Percentiles rank a stretch among this genome's conserved stretches.
Evolutionary conservation across 1,284 basidiomycete genomes (phyloP).

Genomic region (Fomes fomentarius): DNA sequence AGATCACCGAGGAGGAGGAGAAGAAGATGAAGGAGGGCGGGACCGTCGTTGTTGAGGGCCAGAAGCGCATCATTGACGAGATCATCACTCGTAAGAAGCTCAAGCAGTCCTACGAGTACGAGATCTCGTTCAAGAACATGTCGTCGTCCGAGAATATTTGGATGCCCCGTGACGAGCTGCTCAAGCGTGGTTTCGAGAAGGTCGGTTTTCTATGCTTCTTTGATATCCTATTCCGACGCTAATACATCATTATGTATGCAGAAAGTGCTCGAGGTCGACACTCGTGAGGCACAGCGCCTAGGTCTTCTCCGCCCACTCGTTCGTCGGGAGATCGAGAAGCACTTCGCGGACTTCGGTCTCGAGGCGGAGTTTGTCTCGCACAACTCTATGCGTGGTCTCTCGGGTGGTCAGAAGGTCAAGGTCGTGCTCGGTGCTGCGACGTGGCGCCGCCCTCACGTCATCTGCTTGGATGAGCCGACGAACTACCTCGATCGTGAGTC

Average conservation of each 20-base stretch:
- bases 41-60: conserved; percentile 86
- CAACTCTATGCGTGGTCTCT: conserved; percentile 97
- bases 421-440: conserved; percentile 98
- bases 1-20: conserved; percentile 87
- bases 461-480: conserved; percentile 97
- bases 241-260: conserved; percentile 13
- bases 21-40: conserved; percentile 98
- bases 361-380: conserved; percentile 97
- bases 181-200: conserved; percentile 98
- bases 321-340: conserved; percentile 97
- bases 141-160: conserved; percentile 96
- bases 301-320: conserved; percentile 96
- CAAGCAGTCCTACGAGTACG: conserved; percentile 99
- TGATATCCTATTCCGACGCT: background rate
- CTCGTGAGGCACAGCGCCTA: conserved; percentile 94
- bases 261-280: conserved; percentile 97
- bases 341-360: conserved; percentile 96
- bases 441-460: conserved; percentile 97
- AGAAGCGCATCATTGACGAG: conserved; percentile 95
- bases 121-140: conserved; percentile 91
- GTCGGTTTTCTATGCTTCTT: conserved; percentile 35
- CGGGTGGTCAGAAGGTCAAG: conserved; percentile 99
- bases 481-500: conserved; percentile 99
- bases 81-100: conserved; percentile 93
- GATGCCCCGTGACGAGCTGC: conserved; percentile 93